phyloP scores from a whole-genome alignment of 441 rosid species.

The Geranium incanum region DNA sequence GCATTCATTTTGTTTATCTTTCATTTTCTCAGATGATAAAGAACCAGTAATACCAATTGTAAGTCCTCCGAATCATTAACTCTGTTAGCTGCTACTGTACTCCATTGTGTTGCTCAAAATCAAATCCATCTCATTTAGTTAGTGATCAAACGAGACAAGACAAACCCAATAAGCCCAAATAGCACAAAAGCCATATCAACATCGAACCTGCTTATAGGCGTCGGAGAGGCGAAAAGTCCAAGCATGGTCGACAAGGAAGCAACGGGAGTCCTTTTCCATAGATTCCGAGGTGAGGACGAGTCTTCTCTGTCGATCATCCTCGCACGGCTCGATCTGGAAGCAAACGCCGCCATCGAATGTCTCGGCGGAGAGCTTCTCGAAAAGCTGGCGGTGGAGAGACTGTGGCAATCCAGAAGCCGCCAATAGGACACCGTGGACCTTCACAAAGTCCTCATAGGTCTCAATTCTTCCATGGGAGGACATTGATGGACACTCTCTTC shows the following conservation, averaged over 20 bases:
- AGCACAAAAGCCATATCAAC: not conserved
- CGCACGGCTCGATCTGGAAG: conserved; percentile 64
- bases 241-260: conserved; percentile 85
- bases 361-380: conserved; percentile 62
- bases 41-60: not conserved
- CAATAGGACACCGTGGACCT: conserved; percentile 66
- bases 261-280: conserved; percentile 54
- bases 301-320: conserved; percentile 55
- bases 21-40: not conserved
- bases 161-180: not conserved
- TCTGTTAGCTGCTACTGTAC: not conserved
- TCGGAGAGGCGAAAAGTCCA: conserved; percentile 91
- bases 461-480: conserved; percentile 25
- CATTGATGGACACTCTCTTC: not conserved
- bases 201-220: conserved; percentile 62
- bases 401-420: conserved; percentile 76
- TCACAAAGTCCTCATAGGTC: conserved; percentile 65
- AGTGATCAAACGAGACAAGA: not conserved
- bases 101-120: not conserved
- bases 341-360: conserved; percentile 72
- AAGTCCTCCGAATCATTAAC: not conserved
- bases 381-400: conserved; percentile 53
- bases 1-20: not conserved
- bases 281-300: conserved; percentile 57
- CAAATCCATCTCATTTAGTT: not conserved